Base-by-base conservation (phyloP, 2,329 filamentous ascomycete species). In the Ophiostoma montium region DNA sequence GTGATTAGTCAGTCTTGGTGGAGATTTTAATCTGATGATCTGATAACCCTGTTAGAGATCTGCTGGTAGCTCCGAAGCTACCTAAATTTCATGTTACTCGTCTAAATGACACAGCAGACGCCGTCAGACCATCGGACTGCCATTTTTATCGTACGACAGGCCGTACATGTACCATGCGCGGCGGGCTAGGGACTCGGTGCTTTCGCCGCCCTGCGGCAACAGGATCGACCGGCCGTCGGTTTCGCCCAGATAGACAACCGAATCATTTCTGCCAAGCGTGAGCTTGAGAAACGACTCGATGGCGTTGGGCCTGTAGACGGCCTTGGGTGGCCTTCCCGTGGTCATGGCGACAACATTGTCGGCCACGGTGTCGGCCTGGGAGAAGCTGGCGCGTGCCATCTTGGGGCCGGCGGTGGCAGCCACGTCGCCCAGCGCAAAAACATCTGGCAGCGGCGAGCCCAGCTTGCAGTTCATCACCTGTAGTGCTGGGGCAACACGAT, bases 381-480 rank as follows among this genome's bases (percentile, higher is more conserved):
- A 64, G 32, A 35, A 46, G 35, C 30, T 49, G 2, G 75, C 70
- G 10, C 77, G 67, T 0, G 71, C 75, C 57, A 79, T 80, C 6
- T 70, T 71, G 33, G 64, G 61, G 0, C 65, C 65, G 1, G 68
- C 66, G 1, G 69, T 70, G 23, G 75, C 72, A 4, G 76, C 71
- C 5, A 84, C 75, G 53, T 84, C 80, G 16, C 80, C 80, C n/a
- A 76, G 71, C 1, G 73, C 74, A 55, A 78, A 84, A 2, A 83
- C 66, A 52, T 77, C 70, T 2, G 69, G 65, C 9, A 71, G 65
- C 10, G 71, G 51, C 4, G 13, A 5, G 8, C 12, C 43, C 0
- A 12, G 7, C 27, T 31, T 27, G 16, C 35, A 8, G 2, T n/a
- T n/a, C n/a, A 61, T 57, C 13, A 84, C 64, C 53, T 82, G 78